Percentiles rank a stretch among this genome's conserved stretches.
phyloP scores from a whole-genome alignment of 176 grass and related monocot species.

The Oryza brachyantha region DNA sequence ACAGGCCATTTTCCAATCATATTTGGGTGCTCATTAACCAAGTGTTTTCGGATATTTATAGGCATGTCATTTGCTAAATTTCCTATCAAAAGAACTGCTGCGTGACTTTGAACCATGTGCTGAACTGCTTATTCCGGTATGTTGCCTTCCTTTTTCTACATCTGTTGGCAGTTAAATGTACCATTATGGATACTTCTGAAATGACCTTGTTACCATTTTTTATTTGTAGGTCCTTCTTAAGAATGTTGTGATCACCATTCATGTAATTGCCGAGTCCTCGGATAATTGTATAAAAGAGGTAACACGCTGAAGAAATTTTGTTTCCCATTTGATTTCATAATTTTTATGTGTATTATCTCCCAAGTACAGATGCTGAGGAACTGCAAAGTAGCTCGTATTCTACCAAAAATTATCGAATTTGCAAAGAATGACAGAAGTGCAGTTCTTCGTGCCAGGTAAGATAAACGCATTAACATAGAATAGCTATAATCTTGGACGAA shows the following conservation, averaged over 20 bases:
- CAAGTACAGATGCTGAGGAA: conserved; percentile 65
- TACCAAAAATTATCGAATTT: conserved; percentile 72
- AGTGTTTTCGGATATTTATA: conserved; percentile 21
- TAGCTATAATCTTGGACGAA: not conserved
- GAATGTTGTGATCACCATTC: conserved; percentile 83
- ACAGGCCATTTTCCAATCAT: not conserved
- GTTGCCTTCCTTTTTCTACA: not conserved
- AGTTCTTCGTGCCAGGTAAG: conserved; percentile 63
- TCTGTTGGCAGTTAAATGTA: not conserved
- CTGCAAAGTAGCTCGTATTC: conserved; percentile 90
- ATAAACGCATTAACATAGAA: not conserved
- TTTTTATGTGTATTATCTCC: conserved; percentile 19
- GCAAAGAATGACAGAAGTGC: conserved; percentile 85
- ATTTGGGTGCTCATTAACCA: not conserved
- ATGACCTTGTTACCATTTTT: not conserved
- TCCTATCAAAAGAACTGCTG: conserved; percentile 71
- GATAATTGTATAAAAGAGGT: conserved; percentile 97
- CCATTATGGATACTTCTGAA: conserved; percentile 15
- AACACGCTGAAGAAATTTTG: conserved; percentile 20
- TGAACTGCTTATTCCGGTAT: conserved; percentile 84
- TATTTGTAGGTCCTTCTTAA: conserved; percentile 72
- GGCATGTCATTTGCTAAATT: conserved; percentile 79
- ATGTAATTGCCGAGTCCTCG: conserved; percentile 80
- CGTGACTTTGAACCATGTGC: conserved; percentile 79
- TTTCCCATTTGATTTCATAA: conserved; percentile 11